Evolutionary conservation across 805 yeast species (phyloP).

Genomic region (Wickerhamomyces mucosus): DNA sequence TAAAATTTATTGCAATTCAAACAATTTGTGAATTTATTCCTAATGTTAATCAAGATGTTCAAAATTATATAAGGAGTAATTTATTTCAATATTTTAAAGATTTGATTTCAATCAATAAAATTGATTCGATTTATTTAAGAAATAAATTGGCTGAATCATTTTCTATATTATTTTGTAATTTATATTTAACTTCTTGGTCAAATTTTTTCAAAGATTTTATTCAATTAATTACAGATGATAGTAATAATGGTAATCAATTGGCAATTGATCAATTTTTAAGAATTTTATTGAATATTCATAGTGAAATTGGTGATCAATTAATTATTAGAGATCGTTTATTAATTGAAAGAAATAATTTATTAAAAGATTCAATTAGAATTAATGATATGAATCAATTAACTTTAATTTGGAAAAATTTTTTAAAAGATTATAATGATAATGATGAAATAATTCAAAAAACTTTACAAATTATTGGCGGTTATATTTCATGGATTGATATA

Average conservation of each 20-base stretch:
- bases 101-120: conserved; percentile 11
- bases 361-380: conserved; percentile 77
- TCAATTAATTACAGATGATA: conserved; percentile 21
- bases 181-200: conserved; percentile 41
- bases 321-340: conserved; percentile 57
- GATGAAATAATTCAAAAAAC: conserved; percentile 46
- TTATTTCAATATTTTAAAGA: conserved; percentile 12
- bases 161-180: conserved; percentile 38
- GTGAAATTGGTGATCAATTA: conserved; percentile 89
- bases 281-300: conserved; percentile 66
- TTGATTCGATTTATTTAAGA: conserved; percentile 34
- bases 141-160: conserved; percentile 51
- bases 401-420: conserved; percentile 54
- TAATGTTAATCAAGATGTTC: conserved; percentile 10
- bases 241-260: conserved; percentile 13
- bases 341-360: conserved; percentile 53
- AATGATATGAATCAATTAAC: conserved; percentile 64
- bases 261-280: conserved; percentile 63
- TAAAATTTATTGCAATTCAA: conserved; percentile 20
- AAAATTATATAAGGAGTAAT: conserved; percentile 16
- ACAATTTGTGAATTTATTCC: conserved; percentile 19
- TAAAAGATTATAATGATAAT: conserved; percentile 25
- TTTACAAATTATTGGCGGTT: conserved; percentile 66
- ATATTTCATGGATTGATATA: conserved; percentile 75
- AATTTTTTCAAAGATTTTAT: conserved; percentile 41